phyloP scores from a whole-genome alignment of 2,329 filamentous ascomycete species.

The Xylariales sp. region DNA sequence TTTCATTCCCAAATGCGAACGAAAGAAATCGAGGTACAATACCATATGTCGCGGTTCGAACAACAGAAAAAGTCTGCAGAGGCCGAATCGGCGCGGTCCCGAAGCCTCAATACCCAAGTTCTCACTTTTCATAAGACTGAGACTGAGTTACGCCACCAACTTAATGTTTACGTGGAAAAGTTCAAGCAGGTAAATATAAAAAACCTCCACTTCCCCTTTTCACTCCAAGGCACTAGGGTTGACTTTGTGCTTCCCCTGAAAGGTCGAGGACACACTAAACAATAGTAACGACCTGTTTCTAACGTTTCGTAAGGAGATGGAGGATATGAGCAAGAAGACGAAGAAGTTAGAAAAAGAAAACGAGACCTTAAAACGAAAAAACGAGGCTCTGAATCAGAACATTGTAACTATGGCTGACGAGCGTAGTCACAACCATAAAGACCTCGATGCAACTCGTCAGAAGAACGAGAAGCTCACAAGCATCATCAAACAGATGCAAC shows the following conservation, averaged over 20 bases:
- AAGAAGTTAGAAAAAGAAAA: conserved; percentile 97
- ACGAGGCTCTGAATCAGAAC: conserved; percentile 88
- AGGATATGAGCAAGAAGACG: conserved; percentile 99
- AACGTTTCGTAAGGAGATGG: conserved; percentile 98
- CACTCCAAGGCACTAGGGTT: conserved; percentile 14
- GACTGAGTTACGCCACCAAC: conserved; percentile 84
- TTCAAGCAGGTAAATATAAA: conserved; percentile 86
- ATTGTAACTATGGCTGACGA: conserved; percentile 98
- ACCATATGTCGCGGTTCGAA: conserved; percentile 83
- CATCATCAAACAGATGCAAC: conserved; percentile 94
- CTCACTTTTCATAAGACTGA: conserved; percentile 96
- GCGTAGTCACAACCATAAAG: conserved; percentile 69
- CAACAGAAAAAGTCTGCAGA: conserved; percentile 87
- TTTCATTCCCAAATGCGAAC: conserved; percentile 89
- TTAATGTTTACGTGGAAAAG: conserved; percentile 98
- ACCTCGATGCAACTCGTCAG: conserved; percentile 74
- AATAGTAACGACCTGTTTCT: conserved; percentile 97
- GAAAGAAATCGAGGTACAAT: conserved; percentile 94
- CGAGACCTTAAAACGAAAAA: conserved; percentile 82
- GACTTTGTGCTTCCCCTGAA: conserved; percentile 22
- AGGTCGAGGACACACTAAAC: conserved; percentile 98
- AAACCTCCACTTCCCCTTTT: conserved; percentile 9
- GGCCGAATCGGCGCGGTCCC: conserved; percentile 71
- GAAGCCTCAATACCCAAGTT: conserved; percentile 85
- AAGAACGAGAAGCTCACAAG: conserved; percentile 90